phyloP scores from a whole-genome alignment of 257 asterid species.

The Petunia axillaris region DNA sequence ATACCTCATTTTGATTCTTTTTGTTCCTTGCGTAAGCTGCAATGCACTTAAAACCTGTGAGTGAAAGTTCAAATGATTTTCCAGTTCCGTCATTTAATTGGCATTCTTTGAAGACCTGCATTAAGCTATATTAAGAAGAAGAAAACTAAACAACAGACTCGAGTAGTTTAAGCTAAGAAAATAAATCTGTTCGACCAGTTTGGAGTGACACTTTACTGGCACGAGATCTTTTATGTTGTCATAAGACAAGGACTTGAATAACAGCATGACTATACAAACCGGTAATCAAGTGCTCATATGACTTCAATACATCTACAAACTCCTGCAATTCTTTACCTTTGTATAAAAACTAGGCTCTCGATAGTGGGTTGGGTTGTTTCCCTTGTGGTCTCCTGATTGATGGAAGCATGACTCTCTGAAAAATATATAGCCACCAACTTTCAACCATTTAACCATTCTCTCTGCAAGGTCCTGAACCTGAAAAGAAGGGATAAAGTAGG shows the following conservation, averaged over 20 bases:
- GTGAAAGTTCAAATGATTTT: constrained; percentile 70
- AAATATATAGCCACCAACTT: constrained; percentile 88
- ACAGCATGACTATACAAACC: background rate
- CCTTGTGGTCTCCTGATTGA: constrained; percentile 89
- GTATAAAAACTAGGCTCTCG: constrained; percentile 94
- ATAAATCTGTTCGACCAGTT: background rate
- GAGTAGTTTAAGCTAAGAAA: background rate
- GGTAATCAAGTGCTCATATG: background rate
- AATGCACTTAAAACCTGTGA: constrained; percentile 78
- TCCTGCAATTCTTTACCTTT: constrained; percentile 49
- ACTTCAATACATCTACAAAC: background rate
- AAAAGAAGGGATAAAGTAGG: constrained; percentile 27
- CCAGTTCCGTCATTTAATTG: constrained; percentile 52
- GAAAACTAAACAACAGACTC: background rate
- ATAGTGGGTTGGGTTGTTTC: constrained; percentile 89
- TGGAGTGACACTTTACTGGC: background rate
- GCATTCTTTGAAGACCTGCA: constrained; percentile 80
- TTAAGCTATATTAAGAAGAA: background rate
- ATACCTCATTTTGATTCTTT: constrained; percentile 91
- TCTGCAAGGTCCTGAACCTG: constrained; percentile 74
- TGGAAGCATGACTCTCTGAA: constrained; percentile 96
- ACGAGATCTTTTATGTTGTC: background rate
- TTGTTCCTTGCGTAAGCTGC: constrained; percentile 89
- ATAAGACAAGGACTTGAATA: background rate
- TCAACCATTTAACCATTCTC: constrained; percentile 87